Base-by-base conservation (phyloP, 2,329 filamentous ascomycete species). In the Fusarium luffae region DNA sequence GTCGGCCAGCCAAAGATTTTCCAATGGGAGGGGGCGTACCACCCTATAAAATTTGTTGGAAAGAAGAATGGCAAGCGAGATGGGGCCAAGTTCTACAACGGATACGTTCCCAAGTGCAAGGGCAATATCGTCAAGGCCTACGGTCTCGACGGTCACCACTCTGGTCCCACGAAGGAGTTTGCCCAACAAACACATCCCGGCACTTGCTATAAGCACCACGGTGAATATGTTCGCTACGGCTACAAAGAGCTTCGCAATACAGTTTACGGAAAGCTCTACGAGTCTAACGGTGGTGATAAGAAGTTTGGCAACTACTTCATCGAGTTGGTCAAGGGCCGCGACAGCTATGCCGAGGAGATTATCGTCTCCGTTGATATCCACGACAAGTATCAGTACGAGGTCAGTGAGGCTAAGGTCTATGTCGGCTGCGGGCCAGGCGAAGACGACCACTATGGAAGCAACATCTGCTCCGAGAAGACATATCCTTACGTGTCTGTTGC, bases 11-110 rank as follows among this genome's bases (percentile, higher is more conserved):
- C 49, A 30, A 44, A n/a, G 14, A 34, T 34, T 18, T 34, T 34
- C 8, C 32, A 34, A 34, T 34, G 14, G 14, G 32, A 34, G 14
- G 32, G 32, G 32, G 32, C 32, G 14, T 34, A 34, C 14, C 14
- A 34, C 14, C 32, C 32, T 34, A 16, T 34, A 34, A 34, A 18
- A 18, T 34, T 34, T 34, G 16, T 34, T 18, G 32, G 32, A 34
- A 37, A 37, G 34, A 37, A 37, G 34, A 37, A 37, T 11, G 16
- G 9, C 16, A 65, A 60, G 25, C 66, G 70, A 61, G 59, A 42
- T 28, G 34, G 34, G 34, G 52, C 58, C 47, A 70, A 70, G 47
- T 67, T 62, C 55, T 73, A 72, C 58, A 71, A 72, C 49, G 71
- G 68, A 52, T 56, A 60, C 18, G 44, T 46, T 21, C 41, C 43